phyloP scores from a whole-genome alignment of 2,329 filamentous ascomycete genomes.

The Pseudogymnoascus sp. region DNA sequence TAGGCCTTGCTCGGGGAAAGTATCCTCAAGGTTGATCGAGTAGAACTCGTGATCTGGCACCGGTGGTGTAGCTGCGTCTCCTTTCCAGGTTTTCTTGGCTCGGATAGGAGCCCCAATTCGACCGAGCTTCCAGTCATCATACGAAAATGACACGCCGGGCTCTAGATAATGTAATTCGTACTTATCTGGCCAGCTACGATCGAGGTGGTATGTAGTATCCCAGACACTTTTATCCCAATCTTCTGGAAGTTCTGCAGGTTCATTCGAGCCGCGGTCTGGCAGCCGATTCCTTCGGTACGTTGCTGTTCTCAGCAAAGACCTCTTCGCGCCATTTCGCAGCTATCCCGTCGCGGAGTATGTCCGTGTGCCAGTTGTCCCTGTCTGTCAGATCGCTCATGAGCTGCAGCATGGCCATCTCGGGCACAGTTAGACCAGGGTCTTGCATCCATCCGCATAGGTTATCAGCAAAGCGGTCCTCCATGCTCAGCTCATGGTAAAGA shows the following conservation, averaged over 20 bases:
- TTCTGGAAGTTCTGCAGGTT: background rate
- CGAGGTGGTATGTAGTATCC: background rate
- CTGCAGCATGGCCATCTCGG: background rate
- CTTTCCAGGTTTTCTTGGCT: background rate
- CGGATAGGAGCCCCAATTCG: background rate
- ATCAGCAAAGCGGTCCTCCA: background rate
- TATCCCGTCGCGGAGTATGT: constrained; percentile 16
- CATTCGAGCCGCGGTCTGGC: background rate
- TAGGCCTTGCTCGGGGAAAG: background rate
- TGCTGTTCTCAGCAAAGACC: constrained; percentile 2
- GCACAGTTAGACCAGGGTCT: background rate
- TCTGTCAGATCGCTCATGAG: background rate
- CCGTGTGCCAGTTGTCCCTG: background rate
- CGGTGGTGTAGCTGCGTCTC: background rate
- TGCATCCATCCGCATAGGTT: background rate
- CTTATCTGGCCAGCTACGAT: background rate
- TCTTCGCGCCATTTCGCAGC: constrained; percentile 18
- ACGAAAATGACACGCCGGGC: background rate
- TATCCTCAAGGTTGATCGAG: background rate
- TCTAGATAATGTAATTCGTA: background rate
- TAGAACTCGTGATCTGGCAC: background rate
- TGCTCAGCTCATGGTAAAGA: constrained; percentile 2
- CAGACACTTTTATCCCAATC: background rate
- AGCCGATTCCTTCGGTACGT: background rate
- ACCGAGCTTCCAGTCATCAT: constrained; percentile 9